Evolutionary conservation across 495 filamentous ascomycete species (phyloP), one percentile per base, ranked within the genome.

Genomic region (Umbilicaria muhlenbergii): DNA sequence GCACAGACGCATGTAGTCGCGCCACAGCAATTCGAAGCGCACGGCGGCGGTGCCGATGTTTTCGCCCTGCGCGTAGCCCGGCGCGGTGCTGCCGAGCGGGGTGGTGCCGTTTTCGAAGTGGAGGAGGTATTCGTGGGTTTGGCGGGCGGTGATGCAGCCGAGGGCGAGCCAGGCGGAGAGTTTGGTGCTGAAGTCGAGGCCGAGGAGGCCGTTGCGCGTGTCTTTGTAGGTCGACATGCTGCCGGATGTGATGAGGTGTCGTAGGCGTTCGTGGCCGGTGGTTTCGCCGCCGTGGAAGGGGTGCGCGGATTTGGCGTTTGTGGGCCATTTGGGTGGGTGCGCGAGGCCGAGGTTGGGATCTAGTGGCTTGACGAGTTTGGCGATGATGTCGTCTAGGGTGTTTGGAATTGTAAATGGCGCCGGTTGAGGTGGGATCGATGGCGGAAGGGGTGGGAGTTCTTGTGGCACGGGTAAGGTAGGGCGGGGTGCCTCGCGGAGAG

Each of bases 1-100:
- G 46, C 78, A 78, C 11, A 86, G 69, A 0, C 77, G 66, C 71
- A 85, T 83, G 58, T 85, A 85, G 58, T 85, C 81, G 4, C 80
- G 65, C 79, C 80, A 85, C 1, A 85, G 62, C 1, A 86, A 64
- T 47, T 86, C 78, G 43, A 81, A 79, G 2, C 81, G 73, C 8
- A 85, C 64, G 3, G 58, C 63, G n/a, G 65, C 64, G 0, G 77
- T 81, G n/a, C 81, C 81, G 39, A 73, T 70, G 53, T 74, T 80
- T 50, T 83, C 74, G 3, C 80, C 81, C 17, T 74, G 62, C 10
- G 74, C 78, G 42, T 71, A 81, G 7, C 73, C 78, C 32, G 48
- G 50, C 14, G 36, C 51, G 21, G 43, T 43, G 42, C 58, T 56
- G 17, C 54, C 55, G 3, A 61, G 18, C 13, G 46, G 49, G 34